Evolutionary conservation across 2,329 filamentous ascomycete genomes (phyloP).

Genomic region (Ophiostoma perfectum): DNA sequence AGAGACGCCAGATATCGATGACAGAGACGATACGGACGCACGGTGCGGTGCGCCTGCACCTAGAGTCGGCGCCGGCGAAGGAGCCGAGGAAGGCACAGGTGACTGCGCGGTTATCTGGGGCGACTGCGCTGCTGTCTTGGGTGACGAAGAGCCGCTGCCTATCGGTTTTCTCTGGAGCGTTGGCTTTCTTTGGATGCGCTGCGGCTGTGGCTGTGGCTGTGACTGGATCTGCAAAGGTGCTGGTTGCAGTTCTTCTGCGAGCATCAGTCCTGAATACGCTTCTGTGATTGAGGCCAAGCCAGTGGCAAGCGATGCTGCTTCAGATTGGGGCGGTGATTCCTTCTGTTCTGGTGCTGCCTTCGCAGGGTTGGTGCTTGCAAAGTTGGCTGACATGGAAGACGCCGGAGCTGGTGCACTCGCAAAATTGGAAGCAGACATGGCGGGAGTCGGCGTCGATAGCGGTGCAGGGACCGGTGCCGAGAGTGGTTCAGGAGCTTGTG

Average conservation of each 20-base stretch:
- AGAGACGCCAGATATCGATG: slow-evolving; percentile 5
- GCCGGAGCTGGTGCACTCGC: background rate
- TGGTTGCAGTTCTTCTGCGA: slow-evolving; percentile 25
- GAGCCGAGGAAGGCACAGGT: background rate
- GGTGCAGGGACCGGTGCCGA: too few relatives aligned
- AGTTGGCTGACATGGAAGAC: slow-evolving; percentile 13
- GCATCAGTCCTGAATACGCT: slow-evolving; percentile 32
- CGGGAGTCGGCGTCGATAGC: too few relatives aligned
- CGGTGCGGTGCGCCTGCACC: slow-evolving; percentile 15
- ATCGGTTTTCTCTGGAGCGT: slow-evolving; percentile 17
- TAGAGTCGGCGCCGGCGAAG: background rate
- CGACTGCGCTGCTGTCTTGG: slow-evolving; percentile 4
- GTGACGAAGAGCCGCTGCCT: slow-evolving; percentile 5
- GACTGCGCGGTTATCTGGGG: slow-evolving; percentile 10
- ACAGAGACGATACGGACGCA: slow-evolving; percentile 20
- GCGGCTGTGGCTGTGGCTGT: slow-evolving; percentile 11
- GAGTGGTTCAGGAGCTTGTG: too few relatives aligned
- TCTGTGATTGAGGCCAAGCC: slow-evolving; percentile 24
- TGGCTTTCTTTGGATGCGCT: slow-evolving; percentile 18
- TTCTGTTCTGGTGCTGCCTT: background rate
- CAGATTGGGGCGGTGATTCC: background rate
- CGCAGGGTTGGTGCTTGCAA: background rate
- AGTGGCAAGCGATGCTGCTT: background rate
- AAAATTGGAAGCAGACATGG: background rate
- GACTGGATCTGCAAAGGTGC: background rate